These are phyloP conservation scores for Lachancea meyersii DNA, from an alignment of 805 yeast species.

Conservation along the genomic window DNA sequence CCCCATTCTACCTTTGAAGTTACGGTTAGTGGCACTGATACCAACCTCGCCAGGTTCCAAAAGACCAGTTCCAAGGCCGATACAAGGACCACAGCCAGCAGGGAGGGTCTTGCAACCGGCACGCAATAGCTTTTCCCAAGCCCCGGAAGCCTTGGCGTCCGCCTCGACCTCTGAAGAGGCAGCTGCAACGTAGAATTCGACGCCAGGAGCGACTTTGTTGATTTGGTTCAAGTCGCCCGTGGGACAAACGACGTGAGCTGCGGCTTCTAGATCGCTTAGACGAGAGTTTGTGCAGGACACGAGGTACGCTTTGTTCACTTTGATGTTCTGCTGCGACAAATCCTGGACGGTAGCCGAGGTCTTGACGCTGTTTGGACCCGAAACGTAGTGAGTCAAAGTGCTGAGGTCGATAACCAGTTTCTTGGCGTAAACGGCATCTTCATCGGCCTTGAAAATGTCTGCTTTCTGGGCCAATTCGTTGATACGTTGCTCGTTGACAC, in stretches of 20 bases:
- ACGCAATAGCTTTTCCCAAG: slow-evolving; percentile 82
- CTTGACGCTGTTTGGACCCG: slow-evolving; percentile 98
- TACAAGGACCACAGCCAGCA: slow-evolving; percentile 99
- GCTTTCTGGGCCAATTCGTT: slow-evolving; percentile 28
- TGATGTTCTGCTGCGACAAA: slow-evolving; percentile 63
- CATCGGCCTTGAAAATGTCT: slow-evolving; percentile 44
- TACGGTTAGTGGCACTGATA: slow-evolving; percentile 95
- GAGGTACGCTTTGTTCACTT: slow-evolving; percentile 87
- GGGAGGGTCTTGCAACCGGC: slow-evolving; percentile 96
- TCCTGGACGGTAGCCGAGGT: slow-evolving; percentile 73
- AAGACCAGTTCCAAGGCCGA: slow-evolving; percentile 92
- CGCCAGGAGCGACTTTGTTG: slow-evolving; percentile 78
- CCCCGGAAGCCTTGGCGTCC: slow-evolving; percentile 87
- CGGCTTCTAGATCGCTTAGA: slow-evolving; percentile 85
- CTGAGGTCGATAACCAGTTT: slow-evolving; percentile 73
- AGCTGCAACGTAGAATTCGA: slow-evolving; percentile 95
- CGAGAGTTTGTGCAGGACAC: slow-evolving; percentile 98
- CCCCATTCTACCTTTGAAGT: slow-evolving; percentile 99
- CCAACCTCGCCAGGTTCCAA: slow-evolving; percentile 96
- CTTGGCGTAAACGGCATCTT: slow-evolving; percentile 83
- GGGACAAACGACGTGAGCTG: slow-evolving; percentile 72
- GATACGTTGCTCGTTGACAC: slow-evolving; percentile 62
- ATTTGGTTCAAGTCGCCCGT: slow-evolving; percentile 24
- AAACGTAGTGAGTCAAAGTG: slow-evolving; percentile 77
- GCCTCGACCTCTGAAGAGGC: slow-evolving; percentile 90